A percentile compares a stretch with the other conserved stretches of the same genome.
Evolutionary conservation across 148 eudicot genomes (phyloP).

Genomic region (Spergularia marina): DNA sequence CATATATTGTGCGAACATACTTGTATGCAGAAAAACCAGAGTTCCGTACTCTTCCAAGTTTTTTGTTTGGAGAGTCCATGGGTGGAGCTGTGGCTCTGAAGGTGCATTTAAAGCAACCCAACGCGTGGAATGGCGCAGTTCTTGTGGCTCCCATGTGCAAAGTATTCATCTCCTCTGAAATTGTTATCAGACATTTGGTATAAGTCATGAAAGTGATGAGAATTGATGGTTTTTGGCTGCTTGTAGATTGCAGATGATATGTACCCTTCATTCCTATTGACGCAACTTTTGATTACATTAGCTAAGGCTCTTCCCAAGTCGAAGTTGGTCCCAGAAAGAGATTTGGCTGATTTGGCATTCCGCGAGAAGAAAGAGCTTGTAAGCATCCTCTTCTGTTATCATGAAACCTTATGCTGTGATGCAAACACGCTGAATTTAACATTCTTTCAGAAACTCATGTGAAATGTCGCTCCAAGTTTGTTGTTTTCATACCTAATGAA

Average conservation of each 20-base stretch:
- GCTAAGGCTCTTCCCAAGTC: conserved; percentile 74
- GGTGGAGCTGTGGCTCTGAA: conserved; percentile 95
- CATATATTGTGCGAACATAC: background rate
- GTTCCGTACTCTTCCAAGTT: conserved; percentile 49
- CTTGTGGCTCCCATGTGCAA: conserved; percentile 99
- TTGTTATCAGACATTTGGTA: background rate
- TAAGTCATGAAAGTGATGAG: background rate
- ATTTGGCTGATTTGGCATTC: conserved; percentile 78
- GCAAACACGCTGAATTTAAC: background rate
- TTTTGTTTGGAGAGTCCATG: conserved; percentile 91
- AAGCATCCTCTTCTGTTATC: conserved; percentile 13
- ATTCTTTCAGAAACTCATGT: background rate
- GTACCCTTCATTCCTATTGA: conserved; percentile 70
- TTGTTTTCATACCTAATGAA: background rate
- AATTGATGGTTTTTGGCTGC: conserved; percentile 11
- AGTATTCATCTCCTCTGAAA: conserved; percentile 39
- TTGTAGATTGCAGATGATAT: conserved; percentile 90
- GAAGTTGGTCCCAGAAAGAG: conserved; percentile 75
- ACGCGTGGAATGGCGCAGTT: conserved; percentile 84
- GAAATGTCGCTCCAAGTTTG: background rate
- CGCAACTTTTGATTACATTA: conserved; percentile 58
- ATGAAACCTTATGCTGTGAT: background rate
- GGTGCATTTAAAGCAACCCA: conserved; percentile 82
- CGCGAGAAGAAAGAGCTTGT: conserved; percentile 85
- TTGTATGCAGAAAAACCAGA: conserved; percentile 59